These are phyloP conservation scores for Pichia exigua DNA, from an alignment of 805 yeast species.

Conservation along the genomic window DNA sequence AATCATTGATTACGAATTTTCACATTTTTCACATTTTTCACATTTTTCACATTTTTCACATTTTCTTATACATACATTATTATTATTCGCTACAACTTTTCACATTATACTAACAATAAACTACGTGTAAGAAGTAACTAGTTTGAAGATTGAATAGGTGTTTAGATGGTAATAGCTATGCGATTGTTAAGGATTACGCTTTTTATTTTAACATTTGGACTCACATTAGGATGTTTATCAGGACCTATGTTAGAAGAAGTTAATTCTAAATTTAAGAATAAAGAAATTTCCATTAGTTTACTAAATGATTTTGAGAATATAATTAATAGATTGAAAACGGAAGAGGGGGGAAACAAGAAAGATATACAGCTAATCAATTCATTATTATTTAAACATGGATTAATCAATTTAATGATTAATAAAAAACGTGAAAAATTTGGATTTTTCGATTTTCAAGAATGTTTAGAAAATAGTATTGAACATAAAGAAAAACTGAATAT, in stretches of 20 bases:
- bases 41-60: too few species aligned
- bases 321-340: constrained; percentile 1
- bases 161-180: too few species aligned
- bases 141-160: too few species aligned
- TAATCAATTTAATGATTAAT: constrained; percentile 42
- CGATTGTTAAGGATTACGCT: not conserved
- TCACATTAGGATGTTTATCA: not conserved
- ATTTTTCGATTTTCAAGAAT: constrained; percentile 40
- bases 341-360: not conserved
- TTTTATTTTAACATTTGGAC: not conserved
- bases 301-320: constrained; percentile 19
- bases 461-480: constrained; percentile 19
- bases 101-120: too few species aligned
- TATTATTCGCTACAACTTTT: too few species aligned
- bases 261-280: constrained; percentile 13
- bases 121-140: too few species aligned
- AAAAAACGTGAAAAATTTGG: constrained; percentile 49
- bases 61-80: too few species aligned
- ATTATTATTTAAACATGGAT: constrained; percentile 43
- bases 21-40: too few species aligned
- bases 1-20: too few species aligned
- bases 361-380: not conserved
- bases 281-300: constrained; percentile 25
- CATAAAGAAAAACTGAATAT: constrained; percentile 25
- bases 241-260: constrained; percentile 1